A percentile compares a stretch with the other conserved stretches of the same genome.
Evolutionary conservation across 2,329 filamentous ascomycete genomes (phyloP).

Genomic region (Dactylellina cionopaga): DNA sequence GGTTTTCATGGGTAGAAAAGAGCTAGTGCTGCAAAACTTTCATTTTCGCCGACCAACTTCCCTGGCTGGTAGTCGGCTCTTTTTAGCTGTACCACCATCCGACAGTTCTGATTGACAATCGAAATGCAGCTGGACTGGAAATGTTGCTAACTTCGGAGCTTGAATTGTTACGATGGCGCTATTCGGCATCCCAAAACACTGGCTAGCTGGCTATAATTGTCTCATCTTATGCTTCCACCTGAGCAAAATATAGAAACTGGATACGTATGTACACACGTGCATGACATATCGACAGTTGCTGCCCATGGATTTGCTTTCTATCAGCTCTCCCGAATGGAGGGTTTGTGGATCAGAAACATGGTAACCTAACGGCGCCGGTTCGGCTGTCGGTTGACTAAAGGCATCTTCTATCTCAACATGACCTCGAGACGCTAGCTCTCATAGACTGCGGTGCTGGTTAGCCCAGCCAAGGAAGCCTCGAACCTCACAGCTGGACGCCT

Average conservation of each 20-base stretch:
- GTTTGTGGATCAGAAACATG: constrained; percentile 12
- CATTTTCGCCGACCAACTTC: constrained; percentile 52
- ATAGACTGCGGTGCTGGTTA: neutral
- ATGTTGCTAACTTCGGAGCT: neutral
- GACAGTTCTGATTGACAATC: constrained; percentile 26
- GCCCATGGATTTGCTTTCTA: neutral
- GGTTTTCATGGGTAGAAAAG: constrained; percentile 9
- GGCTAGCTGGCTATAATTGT: constrained; percentile 12
- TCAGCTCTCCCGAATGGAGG: neutral
- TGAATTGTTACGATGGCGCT: constrained; percentile 22
- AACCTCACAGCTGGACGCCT: constrained; percentile 13
- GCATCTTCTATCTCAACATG: neutral
- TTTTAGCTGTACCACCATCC: constrained; percentile 24
- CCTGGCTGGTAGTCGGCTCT: constrained; percentile 25
- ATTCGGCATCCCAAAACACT: neutral
- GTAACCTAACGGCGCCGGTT: constrained; percentile 16
- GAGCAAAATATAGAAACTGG: constrained; percentile 39
- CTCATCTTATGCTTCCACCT: constrained; percentile 10
- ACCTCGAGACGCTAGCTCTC: neutral
- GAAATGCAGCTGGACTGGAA: neutral
- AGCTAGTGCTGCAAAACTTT: constrained; percentile 26
- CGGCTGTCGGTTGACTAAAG: constrained; percentile 14
- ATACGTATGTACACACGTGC: neutral
- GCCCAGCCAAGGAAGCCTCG: constrained; percentile 12
- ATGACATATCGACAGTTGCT: constrained; percentile 8